Evolutionary conservation across 208 protist species (phyloP).

Genomic region (Leishmania tarentolae): DNA sequence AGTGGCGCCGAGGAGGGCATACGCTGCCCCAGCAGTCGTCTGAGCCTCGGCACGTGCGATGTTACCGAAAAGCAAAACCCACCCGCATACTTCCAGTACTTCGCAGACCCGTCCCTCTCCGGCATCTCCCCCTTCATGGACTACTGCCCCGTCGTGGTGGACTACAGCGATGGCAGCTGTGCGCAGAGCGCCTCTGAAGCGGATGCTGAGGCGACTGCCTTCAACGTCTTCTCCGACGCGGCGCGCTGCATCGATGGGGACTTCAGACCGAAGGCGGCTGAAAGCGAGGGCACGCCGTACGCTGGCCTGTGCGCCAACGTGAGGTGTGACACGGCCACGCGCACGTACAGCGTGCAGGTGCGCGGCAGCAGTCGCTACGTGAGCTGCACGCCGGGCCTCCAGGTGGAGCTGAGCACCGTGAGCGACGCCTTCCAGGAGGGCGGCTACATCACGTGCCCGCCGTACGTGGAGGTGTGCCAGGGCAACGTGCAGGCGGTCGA

Average conservation of each 20-base stretch:
- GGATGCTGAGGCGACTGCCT: not conserved
- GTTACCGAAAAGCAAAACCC: not conserved
- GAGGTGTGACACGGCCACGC: not conserved
- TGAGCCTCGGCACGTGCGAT: not conserved
- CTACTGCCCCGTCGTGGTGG: not conserved
- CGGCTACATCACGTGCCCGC: not conserved
- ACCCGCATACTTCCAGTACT: not conserved
- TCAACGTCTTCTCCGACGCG: constrained; percentile 8
- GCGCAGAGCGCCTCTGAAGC: not conserved
- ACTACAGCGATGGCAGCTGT: not conserved
- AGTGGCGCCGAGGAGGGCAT: not conserved
- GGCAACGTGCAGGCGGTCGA: constrained; percentile 22
- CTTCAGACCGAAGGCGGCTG: not conserved
- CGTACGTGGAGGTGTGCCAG: constrained; percentile 19
- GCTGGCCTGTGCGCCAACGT: constrained; percentile 5
- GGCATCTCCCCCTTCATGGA: not conserved
- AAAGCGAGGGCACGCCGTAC: not conserved
- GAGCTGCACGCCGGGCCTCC: not conserved
- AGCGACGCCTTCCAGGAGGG: constrained; percentile 13
- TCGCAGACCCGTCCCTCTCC: not conserved
- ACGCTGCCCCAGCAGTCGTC: not conserved
- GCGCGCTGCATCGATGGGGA: constrained; percentile 1
- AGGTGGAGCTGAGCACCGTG: not conserved
- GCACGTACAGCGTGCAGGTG: constrained; percentile 7
- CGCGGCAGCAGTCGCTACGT: constrained; percentile 5